A percentile compares a stretch with the other conserved stretches of the same genome.
These are phyloP conservation scores for Pterocarpus santalinus DNA, from an alignment of 306 rosid species.

Conservation along the genomic window DNA sequence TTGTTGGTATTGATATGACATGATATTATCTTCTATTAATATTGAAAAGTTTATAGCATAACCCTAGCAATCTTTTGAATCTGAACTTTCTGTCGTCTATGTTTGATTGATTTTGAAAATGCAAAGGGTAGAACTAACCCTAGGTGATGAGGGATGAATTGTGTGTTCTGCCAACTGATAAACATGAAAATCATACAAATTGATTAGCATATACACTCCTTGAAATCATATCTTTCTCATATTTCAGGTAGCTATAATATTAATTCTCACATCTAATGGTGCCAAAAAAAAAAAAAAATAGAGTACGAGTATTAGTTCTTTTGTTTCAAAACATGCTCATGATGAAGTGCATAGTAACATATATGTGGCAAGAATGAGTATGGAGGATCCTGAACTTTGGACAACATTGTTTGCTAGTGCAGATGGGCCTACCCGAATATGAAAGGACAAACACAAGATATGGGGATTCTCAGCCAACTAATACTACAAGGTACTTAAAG, in stretches of 20 bases:
- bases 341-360: neutral
- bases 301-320: slow-evolving; percentile 10
- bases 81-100: slow-evolving; percentile 8
- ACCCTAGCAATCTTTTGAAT: slow-evolving; percentile 55
- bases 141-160: slow-evolving; percentile 20
- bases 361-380: slow-evolving; percentile 8
- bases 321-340: neutral
- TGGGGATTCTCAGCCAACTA: slow-evolving; percentile 72
- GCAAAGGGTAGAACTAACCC: slow-evolving; percentile 36
- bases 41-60: slow-evolving; percentile 36
- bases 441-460: slow-evolving; percentile 76
- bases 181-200: slow-evolving; percentile 5
- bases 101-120: slow-evolving; percentile 32
- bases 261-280: slow-evolving; percentile 14
- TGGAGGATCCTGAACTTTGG: slow-evolving; percentile 48
- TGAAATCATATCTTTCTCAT: neutral
- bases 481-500: slow-evolving; percentile 67
- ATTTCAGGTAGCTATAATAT: slow-evolving; percentile 3
- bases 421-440: slow-evolving; percentile 82
- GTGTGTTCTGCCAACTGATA: slow-evolving; percentile 13
- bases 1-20: slow-evolving; percentile 36
- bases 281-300: neutral
- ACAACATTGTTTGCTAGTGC: slow-evolving; percentile 44
- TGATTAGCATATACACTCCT: slow-evolving; percentile 1
- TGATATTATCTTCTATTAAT: slow-evolving; percentile 36